Conservation (phyloP, 1,139 yeast species). For the Hanseniaspora uvarum region DNA sequence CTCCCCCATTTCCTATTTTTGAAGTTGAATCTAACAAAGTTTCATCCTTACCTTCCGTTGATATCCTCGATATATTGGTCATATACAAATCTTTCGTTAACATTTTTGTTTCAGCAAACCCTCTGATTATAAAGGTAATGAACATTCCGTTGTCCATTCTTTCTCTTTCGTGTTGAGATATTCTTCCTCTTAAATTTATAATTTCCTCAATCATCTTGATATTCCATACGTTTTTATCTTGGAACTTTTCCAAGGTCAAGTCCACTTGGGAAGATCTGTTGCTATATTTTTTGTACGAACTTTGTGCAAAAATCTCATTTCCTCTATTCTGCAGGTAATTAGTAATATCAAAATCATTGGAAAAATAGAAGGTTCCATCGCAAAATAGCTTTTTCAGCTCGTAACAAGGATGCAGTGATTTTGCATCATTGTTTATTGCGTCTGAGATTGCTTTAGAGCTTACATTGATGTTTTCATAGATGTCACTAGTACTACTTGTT, state of each 20-base stretch:
- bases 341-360: conserved; percentile 56
- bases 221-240: conserved; percentile 58
- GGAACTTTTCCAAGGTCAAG: conserved; percentile 37
- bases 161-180: conserved; percentile 41
- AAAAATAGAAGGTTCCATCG: conserved; percentile 57
- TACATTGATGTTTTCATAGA: conserved; percentile 28
- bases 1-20: conserved; percentile 60
- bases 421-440: background rate
- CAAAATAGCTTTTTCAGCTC: conserved; percentile 47
- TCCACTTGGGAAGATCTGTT: conserved; percentile 32
- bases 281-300: background rate
- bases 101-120: conserved; percentile 46
- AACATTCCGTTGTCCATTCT: conserved; percentile 50
- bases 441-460: conserved; percentile 27
- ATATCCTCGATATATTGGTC: conserved; percentile 58
- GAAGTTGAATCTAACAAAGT: conserved; percentile 46
- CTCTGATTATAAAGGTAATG: conserved; percentile 50
- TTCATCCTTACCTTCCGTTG: conserved; percentile 50
- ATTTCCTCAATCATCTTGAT: conserved; percentile 47
- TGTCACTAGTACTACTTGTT: conserved; percentile 47
- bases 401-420: conserved; percentile 43
- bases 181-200: conserved; percentile 47
- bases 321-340: conserved; percentile 51
- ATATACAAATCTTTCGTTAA: conserved; percentile 31
- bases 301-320: conserved; percentile 11